Evolutionary conservation across 805 yeast genomes (phyloP).

Genomic region (Yamadazyma scolyti): DNA sequence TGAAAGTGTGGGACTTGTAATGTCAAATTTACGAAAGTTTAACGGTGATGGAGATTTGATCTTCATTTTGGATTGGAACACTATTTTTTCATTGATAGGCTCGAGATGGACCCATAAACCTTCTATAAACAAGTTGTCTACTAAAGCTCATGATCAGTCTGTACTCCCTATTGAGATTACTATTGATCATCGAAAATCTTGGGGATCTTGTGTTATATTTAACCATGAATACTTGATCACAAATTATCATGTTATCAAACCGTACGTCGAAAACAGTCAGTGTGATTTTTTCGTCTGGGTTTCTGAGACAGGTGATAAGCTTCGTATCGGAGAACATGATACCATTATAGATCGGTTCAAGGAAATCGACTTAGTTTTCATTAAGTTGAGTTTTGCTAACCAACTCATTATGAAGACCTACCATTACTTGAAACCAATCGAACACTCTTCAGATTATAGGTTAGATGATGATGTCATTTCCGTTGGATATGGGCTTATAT

Average conservation of each 20-base stretch:
- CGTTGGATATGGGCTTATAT: constrained; percentile 40
- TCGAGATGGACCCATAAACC: background rate
- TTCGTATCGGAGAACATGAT: constrained; percentile 11
- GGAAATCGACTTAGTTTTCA: constrained; percentile 37
- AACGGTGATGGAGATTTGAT: constrained; percentile 47
- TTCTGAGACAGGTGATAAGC: background rate
- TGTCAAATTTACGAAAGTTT: constrained; percentile 33
- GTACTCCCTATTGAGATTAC: constrained; percentile 18
- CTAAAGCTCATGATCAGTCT: constrained; percentile 3
- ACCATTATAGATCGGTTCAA: constrained; percentile 25
- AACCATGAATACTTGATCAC: constrained; percentile 30
- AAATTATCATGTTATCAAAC: constrained; percentile 38
- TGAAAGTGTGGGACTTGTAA: constrained; percentile 32
- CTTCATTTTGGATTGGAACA: constrained; percentile 26
- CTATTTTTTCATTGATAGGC: constrained; percentile 9
- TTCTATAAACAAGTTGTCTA: background rate
- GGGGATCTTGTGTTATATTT: constrained; percentile 45
- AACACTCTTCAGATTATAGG: constrained; percentile 2
- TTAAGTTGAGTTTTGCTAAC: constrained; percentile 16
- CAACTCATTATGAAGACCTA: constrained; percentile 6
- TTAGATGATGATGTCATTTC: constrained; percentile 24
- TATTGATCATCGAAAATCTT: constrained; percentile 12
- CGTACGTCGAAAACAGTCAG: constrained; percentile 6
- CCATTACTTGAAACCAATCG: constrained; percentile 5
- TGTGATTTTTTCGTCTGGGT: too few species aligned